Percentiles rank a stretch among this genome's conserved stretches.
Conservation (phyloP, 2,329 filamentous ascomycete species). For the Talaromyces sp. region DNA sequence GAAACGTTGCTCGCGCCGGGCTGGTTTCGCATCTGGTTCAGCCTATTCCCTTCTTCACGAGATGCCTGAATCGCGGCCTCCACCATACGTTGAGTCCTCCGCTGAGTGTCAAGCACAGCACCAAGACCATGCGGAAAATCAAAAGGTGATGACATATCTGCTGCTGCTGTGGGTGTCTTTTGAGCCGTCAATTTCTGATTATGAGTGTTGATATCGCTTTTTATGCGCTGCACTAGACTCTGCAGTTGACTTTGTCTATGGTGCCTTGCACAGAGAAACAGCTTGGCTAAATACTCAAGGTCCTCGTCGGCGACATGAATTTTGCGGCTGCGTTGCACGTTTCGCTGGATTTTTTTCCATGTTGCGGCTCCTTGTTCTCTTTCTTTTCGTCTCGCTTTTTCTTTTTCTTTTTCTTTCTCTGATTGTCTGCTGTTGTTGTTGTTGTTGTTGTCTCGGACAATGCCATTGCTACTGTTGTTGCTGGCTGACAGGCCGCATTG, state of each 20-base stretch:
- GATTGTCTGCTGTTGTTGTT: neutral
- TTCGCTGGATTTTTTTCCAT: neutral
- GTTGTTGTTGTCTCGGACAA: neutral
- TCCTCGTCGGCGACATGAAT: neutral
- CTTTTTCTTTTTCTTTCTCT: neutral
- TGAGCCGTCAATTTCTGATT: neutral
- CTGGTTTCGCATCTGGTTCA: no score
- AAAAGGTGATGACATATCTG: no score
- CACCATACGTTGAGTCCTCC: no score
- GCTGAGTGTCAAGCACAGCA: no score
- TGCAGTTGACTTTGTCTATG: neutral
- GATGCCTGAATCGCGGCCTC: no score
- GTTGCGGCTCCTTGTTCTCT: neutral
- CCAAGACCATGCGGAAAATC: no score
- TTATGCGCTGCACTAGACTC: neutral
- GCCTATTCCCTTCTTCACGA: no score
- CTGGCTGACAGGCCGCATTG: neutral
- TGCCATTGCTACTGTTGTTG: neutral
- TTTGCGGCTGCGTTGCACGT: neutral
- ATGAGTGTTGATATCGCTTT: neutral
- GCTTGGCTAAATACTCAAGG: neutral
- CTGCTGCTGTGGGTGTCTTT: neutral
- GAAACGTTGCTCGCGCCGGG: no score
- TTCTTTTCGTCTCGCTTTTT: neutral
- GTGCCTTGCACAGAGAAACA: neutral